Conservation (phyloP, 257 asterid genomes). For the Ocimum tenuiflorum region DNA sequence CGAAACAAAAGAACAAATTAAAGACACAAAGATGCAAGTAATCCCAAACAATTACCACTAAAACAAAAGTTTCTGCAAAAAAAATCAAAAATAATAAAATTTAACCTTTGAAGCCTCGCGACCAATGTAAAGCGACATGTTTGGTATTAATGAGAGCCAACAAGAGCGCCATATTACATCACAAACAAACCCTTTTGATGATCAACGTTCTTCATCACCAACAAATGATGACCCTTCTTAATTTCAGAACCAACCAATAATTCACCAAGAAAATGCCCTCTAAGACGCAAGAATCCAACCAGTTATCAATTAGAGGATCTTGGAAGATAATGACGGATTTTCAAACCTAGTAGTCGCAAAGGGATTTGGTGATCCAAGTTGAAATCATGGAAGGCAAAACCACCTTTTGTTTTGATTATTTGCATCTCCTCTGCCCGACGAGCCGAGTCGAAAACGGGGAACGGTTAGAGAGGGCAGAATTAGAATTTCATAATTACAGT, state of each 20-base stretch:
- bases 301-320: constrained; percentile 20
- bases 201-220: constrained; percentile 31
- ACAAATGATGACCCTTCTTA: neutral
- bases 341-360: constrained; percentile 2
- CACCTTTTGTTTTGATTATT: too few species aligned
- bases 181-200: constrained; percentile 29
- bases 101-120: constrained; percentile 96
- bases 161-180: constrained; percentile 62
- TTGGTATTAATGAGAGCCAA: constrained; percentile 23
- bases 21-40: neutral
- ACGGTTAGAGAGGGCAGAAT: too few species aligned
- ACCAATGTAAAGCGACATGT: constrained; percentile 88
- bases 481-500: too few species aligned
- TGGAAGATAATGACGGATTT: constrained; percentile 7
- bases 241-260: neutral
- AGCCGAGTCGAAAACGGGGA: too few species aligned
- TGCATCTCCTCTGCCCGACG: too few species aligned
- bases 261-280: neutral
- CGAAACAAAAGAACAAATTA: neutral
- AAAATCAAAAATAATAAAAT: neutral
- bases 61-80: too few species aligned
- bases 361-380: constrained; percentile 13
- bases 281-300: constrained; percentile 9
- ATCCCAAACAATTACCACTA: neutral
- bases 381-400: constrained; percentile 13